Base-by-base conservation (phyloP, 108 stramenopile species). In the Thalassiosira profunda region DNA sequence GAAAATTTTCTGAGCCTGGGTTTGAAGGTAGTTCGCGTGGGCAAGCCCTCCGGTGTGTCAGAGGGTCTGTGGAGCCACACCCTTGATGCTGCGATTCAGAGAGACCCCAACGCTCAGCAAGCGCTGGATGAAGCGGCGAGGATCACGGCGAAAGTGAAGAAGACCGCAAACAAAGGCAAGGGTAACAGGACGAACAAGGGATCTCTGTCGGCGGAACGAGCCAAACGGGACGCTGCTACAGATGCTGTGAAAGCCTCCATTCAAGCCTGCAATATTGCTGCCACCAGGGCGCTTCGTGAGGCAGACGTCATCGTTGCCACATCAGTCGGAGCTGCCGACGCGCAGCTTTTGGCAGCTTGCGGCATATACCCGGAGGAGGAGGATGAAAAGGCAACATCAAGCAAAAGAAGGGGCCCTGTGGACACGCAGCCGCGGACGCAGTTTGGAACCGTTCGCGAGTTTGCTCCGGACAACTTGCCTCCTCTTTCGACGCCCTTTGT, bases 261-360 rank as follows among this genome's bases (percentile, higher is more conserved):
- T 60, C 58, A 82, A 53, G 86, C 89, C n/a, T 86, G 89, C 67
- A 90, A 92, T 60, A 77, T 86, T 20, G 92, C 92, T 33, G 90
- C 90, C 2, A 81, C 87, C 6, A 84, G 78, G 54, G 92, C 97
- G n/a, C 64, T 99, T 28, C 86, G 96, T 31, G 95, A 95, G 9
- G 98, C 98, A 8, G 98, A 99, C 70, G 91, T 99, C 14, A 96
- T 99, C 55, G 98, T 98, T 24, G 78, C 87, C 23, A 99, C 98
- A 5, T 98, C 94, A 30, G 93, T 95, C 6, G 98, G 98, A 23
- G 98, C 99, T 9, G 96, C 94, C 4, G 99, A 99, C 73, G 76
- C 95, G 9, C 91, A 97, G 30, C 84, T 99, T 6, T 55, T 93
- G 41, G 95, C 96, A n/a, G 91, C 95, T 7, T 94, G 93, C 58